Percentiles rank a stretch among this genome's conserved stretches.
Evolutionary conservation across 495 filamentous ascomycete genomes (phyloP).

Genomic region (Jackrogersella multiformis): DNA sequence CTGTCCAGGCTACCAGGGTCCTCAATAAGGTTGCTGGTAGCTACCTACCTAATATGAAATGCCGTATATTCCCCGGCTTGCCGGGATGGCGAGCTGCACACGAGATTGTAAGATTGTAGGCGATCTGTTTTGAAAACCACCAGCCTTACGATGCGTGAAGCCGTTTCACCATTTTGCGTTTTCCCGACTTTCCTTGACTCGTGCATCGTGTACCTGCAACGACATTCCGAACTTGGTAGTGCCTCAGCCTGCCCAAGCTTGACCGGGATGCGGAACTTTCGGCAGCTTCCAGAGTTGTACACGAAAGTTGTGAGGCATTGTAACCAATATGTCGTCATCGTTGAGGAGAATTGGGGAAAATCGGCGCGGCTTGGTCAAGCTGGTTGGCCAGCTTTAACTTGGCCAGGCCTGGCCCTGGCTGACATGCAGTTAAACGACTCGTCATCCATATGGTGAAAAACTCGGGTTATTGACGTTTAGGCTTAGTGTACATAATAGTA

Average conservation of each 20-base stretch:
- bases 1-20: not conserved
- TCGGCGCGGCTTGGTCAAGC: not conserved
- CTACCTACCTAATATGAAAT: constrained; percentile 13
- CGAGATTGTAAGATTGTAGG: constrained; percentile 10
- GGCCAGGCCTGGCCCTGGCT: not conserved
- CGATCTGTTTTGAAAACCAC: too few relatives aligned
- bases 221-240: constrained; percentile 1
- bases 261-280: constrained; percentile 21
- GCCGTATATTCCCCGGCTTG: constrained; percentile 33
- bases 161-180: not conserved
- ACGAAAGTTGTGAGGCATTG: constrained; percentile 9
- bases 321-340: constrained; percentile 32
- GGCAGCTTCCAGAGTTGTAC: constrained; percentile 5
- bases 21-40: constrained; percentile 16
- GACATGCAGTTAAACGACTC: constrained; percentile 5
- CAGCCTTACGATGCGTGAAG: constrained; percentile 11
- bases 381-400: not conserved
- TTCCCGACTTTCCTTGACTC: not conserved
- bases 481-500: too few relatives aligned
- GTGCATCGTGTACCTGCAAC: constrained; percentile 14
- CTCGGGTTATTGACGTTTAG: not conserved
- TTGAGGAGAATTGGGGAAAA: constrained; percentile 2
- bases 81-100: constrained; percentile 12
- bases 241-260: too few relatives aligned
- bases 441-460: constrained; percentile 1